A percentile compares a stretch with the other conserved stretches of the same genome.
Conservation (phyloP, 2,329 filamentous ascomycete species). For the Blastomyces gilchristii region DNA sequence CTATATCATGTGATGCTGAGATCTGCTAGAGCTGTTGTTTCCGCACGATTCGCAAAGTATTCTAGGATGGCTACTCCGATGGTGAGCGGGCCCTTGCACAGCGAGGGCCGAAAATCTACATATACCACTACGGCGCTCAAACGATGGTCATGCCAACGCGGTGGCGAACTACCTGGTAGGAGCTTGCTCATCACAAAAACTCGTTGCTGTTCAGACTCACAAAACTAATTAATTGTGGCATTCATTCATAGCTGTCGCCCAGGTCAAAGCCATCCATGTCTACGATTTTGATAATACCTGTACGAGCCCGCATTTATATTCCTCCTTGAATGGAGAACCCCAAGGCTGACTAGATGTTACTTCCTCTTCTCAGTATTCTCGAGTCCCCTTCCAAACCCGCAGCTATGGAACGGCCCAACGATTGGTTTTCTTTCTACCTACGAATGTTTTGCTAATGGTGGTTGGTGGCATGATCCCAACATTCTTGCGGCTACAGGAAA, state of each 20-base stretch:
- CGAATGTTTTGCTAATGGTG: constrained; percentile 68
- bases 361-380: constrained; percentile 58
- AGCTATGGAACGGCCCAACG: constrained; percentile 71
- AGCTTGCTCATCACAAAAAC: constrained; percentile 8
- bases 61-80: constrained; percentile 22
- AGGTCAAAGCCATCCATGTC: constrained; percentile 72
- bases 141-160: constrained; percentile 69
- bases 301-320: constrained; percentile 27
- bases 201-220: neutral
- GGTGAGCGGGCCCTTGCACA: constrained; percentile 21
- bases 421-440: constrained; percentile 66
- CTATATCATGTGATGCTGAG: constrained; percentile 20
- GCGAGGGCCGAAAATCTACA: constrained; percentile 19
- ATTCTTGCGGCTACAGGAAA: constrained; percentile 80
- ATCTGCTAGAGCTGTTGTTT: constrained; percentile 31
- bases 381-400: constrained; percentile 78
- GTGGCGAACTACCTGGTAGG: constrained; percentile 53
- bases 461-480: constrained; percentile 92
- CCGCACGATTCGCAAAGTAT: constrained; percentile 21
- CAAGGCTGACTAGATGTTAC: neutral
- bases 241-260: constrained; percentile 43
- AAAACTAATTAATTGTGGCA: constrained; percentile 7
- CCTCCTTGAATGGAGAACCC: neutral
- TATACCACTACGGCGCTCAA: constrained; percentile 64
- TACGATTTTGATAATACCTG: constrained; percentile 98